A percentile compares a stretch with the other conserved stretches of the same genome.
These are phyloP conservation scores for Ogataea neopini DNA, from an alignment of 805 yeast genomes.

Conservation along the genomic window DNA sequence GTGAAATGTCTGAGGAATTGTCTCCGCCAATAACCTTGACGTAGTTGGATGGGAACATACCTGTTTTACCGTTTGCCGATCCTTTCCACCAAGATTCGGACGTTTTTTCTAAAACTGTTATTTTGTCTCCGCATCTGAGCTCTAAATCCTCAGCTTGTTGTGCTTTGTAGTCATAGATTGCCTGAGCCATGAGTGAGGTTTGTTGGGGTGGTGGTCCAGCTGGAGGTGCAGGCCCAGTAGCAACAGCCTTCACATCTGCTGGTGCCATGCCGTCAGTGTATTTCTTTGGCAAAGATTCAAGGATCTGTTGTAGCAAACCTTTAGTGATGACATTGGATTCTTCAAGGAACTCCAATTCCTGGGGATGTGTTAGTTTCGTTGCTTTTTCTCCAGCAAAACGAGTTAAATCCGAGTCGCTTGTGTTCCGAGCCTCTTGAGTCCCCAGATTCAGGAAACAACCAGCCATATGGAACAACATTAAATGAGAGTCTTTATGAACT, in stretches of 20 bases:
- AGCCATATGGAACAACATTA: no score
- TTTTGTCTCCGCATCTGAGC: constrained; percentile 64
- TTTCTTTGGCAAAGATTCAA: constrained; percentile 54
- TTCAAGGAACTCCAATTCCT: constrained; percentile 74
- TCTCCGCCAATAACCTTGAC: constrained; percentile 45
- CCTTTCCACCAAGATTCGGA: constrained; percentile 96
- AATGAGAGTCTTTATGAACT: no score
- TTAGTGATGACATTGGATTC: constrained; percentile 74
- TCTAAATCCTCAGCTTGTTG: constrained; percentile 75
- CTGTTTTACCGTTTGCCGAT: constrained; percentile 53
- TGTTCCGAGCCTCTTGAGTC: no score
- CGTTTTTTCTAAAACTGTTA: constrained; percentile 69
- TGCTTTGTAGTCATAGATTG: constrained; percentile 71
- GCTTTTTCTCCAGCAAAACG: neutral
- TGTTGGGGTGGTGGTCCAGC: constrained; percentile 13
- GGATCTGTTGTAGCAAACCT: constrained; percentile 52
- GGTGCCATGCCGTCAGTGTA: constrained; percentile 46
- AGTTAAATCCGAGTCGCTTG: no score
- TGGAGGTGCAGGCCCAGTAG: constrained; percentile 10
- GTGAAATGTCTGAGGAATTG: constrained; percentile 21
- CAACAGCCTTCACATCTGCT: constrained; percentile 26
- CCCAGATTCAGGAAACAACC: no score
- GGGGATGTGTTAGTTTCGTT: neutral
- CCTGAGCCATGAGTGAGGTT: constrained; percentile 48
- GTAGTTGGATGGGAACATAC: constrained; percentile 90